Conservation (phyloP, 169 alveolate genomes). For the Cryptosporidium meleagridis region DNA sequence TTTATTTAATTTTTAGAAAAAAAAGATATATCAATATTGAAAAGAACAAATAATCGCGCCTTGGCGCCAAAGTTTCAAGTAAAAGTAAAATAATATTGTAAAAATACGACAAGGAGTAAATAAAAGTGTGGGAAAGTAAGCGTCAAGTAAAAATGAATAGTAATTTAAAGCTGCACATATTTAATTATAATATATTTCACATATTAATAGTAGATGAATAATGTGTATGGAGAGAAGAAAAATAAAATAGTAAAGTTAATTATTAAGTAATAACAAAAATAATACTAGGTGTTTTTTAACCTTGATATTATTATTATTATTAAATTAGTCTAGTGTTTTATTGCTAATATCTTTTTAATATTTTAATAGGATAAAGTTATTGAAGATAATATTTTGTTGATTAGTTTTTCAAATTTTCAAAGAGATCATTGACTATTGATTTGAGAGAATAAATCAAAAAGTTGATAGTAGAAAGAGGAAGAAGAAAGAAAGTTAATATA, state of each 20-base stretch:
- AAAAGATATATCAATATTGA: no score
- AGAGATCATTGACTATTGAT: background rate
- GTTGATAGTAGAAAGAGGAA: background rate
- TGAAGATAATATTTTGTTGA: conserved; percentile 5
- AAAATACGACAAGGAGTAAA: background rate
- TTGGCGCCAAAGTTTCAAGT: conserved; percentile 13
- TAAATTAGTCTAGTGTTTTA: background rate
- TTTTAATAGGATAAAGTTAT: background rate
- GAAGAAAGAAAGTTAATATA: background rate
- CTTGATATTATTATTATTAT: background rate
- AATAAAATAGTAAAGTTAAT: background rate
- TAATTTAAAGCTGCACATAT: background rate
- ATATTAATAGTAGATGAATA: background rate
- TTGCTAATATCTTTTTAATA: background rate
- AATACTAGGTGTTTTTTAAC: no score
- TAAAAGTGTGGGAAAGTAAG: conserved; percentile 21
- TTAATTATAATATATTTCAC: background rate
- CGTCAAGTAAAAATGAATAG: conserved; percentile 19
- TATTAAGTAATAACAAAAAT: background rate
- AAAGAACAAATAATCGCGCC: background rate
- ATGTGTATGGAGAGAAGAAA: background rate
- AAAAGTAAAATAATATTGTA: background rate
- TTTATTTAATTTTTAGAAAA: no score
- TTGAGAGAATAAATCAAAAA: background rate
- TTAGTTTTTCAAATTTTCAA: conserved; percentile 18